Evolutionary conservation across 306 rosid genomes (phyloP), one percentile per base, ranked within the genome.

Genomic region (Macrotyloma uniflorum): DNA sequence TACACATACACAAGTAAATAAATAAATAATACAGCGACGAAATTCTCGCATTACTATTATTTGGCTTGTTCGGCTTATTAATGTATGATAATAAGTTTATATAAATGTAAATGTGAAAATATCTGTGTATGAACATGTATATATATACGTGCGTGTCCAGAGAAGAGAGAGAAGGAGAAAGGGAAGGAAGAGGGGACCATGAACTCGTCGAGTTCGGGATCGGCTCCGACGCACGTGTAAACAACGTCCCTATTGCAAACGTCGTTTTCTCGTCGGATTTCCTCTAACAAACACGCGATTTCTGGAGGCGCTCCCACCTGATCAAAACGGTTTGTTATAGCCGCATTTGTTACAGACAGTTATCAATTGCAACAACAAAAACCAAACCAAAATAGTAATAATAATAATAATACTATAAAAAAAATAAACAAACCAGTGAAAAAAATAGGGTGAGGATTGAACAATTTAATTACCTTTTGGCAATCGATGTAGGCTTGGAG

Each of bases 261-360:
- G 80, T 91, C 90, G 74, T 86, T 88, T 85, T 91, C 92, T 77
- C 80, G 72, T 42, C 83, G 91, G 88, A 91, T 89, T 84, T 87
- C 92, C 11, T 93, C 98, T 10, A 93, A 82, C 77, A 87, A 79
- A 45, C 83, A 18, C 35, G 89, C 93, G 16, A 89, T 85, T 79
- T 93, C 98, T 62, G 93, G 90, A 64, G 98, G 93, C 58, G 98
- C 98, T 67, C 98, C 98, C 4, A 93, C 96, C 97, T 90, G 67
- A 76, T 42, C 5, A 66, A 40, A 66, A 64, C n/a, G 2, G 70
- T 66, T 66, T 38, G n/a, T 36, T 40, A 13, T 36, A 19, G 40
- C 54, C 13, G 35, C 71, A 67, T 13, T 67, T 67, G 35, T 12
- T 6, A 12, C 11, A 18, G 10, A 35, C 26, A 9, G 75, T 50